These are phyloP conservation scores for Apiospora pterosperma DNA, from an alignment of 2,329 filamentous ascomycete genomes.

Conservation along the genomic window DNA sequence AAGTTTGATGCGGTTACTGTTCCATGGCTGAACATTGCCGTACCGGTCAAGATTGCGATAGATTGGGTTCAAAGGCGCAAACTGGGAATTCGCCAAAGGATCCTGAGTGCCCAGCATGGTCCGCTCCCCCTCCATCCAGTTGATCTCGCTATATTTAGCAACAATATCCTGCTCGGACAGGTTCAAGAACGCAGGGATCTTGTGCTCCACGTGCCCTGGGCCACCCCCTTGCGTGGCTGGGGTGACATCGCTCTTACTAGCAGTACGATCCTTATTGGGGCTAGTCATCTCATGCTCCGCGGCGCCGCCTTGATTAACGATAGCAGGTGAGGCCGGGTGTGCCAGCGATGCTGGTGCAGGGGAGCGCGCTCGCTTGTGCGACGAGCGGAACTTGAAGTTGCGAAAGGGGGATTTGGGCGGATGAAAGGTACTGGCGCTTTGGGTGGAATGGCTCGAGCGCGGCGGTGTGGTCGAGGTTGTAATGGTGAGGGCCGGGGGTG, in stretches of 20 bases:
- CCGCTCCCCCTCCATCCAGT: slow-evolving; percentile 50
- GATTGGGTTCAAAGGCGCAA: slow-evolving; percentile 50
- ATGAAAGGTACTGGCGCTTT: slow-evolving; percentile 10
- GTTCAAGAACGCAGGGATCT: slow-evolving; percentile 50
- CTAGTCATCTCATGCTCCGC: slow-evolving; percentile 18
- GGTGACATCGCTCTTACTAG: slow-evolving; percentile 2
- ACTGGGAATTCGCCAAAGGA: slow-evolving; percentile 32
- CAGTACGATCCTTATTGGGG: slow-evolving; percentile 5
- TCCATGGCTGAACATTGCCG: slow-evolving; percentile 84
- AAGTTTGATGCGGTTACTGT: slow-evolving; percentile 79
- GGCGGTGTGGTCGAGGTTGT: slow-evolving; percentile 22
- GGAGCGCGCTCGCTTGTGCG: slow-evolving; percentile 46
- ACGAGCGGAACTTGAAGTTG: slow-evolving; percentile 40
- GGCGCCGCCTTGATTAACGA: slow-evolving; percentile 35
- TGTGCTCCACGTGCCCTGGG: slow-evolving; percentile 13
- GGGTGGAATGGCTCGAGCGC: slow-evolving; percentile 17
- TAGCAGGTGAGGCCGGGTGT: slow-evolving; percentile 19
- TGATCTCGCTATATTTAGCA: slow-evolving; percentile 49
- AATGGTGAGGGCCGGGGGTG: slow-evolving; percentile 22
- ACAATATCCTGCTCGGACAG: slow-evolving; percentile 45
- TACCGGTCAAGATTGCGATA: slow-evolving; percentile 74
- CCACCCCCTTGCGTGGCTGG: background rate
- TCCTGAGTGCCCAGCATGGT: slow-evolving; percentile 36
- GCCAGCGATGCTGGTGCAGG: slow-evolving; percentile 23
- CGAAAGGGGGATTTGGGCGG: slow-evolving; percentile 36